phyloP scores from a whole-genome alignment of 2,329 filamentous ascomycete genomes.

The Mycosphaerelloides madeirae region DNA sequence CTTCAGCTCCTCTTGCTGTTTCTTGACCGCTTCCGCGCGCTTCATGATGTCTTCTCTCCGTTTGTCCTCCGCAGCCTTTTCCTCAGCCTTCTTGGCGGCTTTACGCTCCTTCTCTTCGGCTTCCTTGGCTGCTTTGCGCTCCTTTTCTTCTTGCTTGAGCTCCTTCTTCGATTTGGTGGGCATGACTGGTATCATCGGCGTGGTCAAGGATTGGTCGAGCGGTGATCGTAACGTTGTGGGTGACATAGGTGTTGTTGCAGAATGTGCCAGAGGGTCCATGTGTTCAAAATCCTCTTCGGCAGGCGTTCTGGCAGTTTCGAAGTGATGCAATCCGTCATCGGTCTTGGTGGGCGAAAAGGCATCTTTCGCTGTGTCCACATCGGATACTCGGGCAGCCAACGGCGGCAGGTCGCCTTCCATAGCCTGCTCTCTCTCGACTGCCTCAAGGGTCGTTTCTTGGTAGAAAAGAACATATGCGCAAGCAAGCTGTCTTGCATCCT shows the following conservation, averaged over 20 bases:
- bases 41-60: conserved; percentile 31
- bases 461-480: conserved; percentile 98
- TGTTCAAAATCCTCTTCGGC: conserved; percentile 42
- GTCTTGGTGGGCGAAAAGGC: conserved; percentile 32
- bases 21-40: conserved; percentile 53
- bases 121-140: conserved; percentile 54
- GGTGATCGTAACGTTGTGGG: not conserved
- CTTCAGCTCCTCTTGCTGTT: conserved; percentile 59
- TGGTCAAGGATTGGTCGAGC: conserved; percentile 29
- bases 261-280: conserved; percentile 67
- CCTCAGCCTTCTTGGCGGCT: conserved; percentile 54
- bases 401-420: conserved; percentile 59
- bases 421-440: conserved; percentile 72
- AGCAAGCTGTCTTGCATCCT: conserved; percentile 62
- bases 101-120: conserved; percentile 57
- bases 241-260: conserved; percentile 47
- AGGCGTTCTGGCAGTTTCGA: conserved; percentile 36
- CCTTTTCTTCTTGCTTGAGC: conserved; percentile 53
- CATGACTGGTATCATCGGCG: conserved; percentile 32
- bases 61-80: conserved; percentile 41
- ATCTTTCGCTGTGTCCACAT: conserved; percentile 27
- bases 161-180: conserved; percentile 68
- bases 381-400: conserved; percentile 36
- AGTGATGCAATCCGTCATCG: conserved; percentile 45
- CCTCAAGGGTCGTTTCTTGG: conserved; percentile 75